Conservation (phyloP, 148 eudicot species). For the Simmondsia chinensis region DNA sequence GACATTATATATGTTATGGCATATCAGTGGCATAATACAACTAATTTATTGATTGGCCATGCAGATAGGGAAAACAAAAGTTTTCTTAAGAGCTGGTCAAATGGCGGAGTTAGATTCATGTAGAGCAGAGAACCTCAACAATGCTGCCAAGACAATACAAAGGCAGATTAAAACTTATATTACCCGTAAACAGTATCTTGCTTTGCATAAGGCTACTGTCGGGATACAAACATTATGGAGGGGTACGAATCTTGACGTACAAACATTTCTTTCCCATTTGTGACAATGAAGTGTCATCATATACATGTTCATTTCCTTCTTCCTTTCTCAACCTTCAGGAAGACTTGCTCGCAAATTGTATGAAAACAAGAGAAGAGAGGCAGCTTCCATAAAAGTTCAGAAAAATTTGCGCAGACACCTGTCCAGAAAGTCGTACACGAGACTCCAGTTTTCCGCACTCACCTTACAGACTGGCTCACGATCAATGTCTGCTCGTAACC, state of each 20-base stretch:
- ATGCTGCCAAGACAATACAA: constrained; percentile 72
- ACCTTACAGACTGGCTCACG: constrained; percentile 63
- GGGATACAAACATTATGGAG: constrained; percentile 57
- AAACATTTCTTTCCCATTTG: too few species aligned
- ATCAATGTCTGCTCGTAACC: constrained; percentile 55
- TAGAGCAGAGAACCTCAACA: constrained; percentile 56
- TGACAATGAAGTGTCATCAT: too few species aligned
- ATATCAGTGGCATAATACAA: not conserved
- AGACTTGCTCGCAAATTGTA: constrained; percentile 54
- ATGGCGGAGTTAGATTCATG: constrained; percentile 89
- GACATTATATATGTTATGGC: not conserved
- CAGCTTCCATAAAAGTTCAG: constrained; percentile 73
- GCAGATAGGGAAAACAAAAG: constrained; percentile 87
- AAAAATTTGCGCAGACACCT: constrained; percentile 59
- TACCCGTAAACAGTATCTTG: constrained; percentile 45
- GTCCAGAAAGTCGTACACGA: constrained; percentile 43
- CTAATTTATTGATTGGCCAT: constrained; percentile 7
- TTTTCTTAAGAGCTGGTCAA: constrained; percentile 92
- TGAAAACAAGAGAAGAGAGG: constrained; percentile 49
- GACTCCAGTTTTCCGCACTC: constrained; percentile 37
- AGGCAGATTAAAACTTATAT: constrained; percentile 60
- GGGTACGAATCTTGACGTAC: constrained; percentile 45
- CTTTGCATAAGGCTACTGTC: constrained; percentile 44
- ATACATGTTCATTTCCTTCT: not conserved
- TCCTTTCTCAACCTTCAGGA: constrained; percentile 51